These are phyloP conservation scores for Gossypium mustelinum DNA, from an alignment of 345 rosid species.

Conservation along the genomic window DNA sequence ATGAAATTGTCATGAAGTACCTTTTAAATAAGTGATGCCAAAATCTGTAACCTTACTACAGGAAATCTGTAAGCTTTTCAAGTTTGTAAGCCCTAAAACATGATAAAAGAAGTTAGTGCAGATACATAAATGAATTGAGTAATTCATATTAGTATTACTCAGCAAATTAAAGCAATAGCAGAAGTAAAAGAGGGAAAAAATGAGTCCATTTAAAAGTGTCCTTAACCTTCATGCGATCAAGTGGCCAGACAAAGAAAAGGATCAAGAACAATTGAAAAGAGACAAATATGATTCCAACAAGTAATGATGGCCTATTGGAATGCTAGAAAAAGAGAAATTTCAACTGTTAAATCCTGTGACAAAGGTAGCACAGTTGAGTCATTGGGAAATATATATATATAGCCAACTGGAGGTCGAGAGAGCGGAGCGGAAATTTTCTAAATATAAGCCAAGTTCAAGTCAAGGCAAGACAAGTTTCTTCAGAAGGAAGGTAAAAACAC, in stretches of 20 bases:
- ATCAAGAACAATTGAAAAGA: background rate
- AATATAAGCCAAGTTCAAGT: background rate
- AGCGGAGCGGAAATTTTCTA: too few relatives aligned
- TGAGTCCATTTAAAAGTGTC: background rate
- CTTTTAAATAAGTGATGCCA: slow-evolving; percentile 73
- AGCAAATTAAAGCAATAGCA: background rate
- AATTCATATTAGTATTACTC: background rate
- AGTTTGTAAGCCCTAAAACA: slow-evolving; percentile 59
- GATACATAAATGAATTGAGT: slow-evolving; percentile 21
- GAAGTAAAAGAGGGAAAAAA: background rate
- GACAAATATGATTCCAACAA: background rate
- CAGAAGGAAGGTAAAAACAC: background rate
- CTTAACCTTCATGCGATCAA: background rate
- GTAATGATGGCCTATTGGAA: background rate
- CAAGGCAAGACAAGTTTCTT: background rate
- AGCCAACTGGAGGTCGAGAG: background rate
- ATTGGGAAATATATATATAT: background rate
- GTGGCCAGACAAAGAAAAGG: background rate
- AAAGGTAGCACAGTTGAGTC: background rate
- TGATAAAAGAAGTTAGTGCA: slow-evolving; percentile 33
- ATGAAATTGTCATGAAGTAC: slow-evolving; percentile 28
- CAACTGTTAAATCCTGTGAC: background rate
- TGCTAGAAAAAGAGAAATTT: background rate
- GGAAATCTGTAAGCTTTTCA: slow-evolving; percentile 69
- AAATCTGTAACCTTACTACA: slow-evolving; percentile 70